These are phyloP conservation scores for Pythium rishiriense DNA, from an alignment of 352 stramenopile species.

Conservation along the genomic window DNA sequence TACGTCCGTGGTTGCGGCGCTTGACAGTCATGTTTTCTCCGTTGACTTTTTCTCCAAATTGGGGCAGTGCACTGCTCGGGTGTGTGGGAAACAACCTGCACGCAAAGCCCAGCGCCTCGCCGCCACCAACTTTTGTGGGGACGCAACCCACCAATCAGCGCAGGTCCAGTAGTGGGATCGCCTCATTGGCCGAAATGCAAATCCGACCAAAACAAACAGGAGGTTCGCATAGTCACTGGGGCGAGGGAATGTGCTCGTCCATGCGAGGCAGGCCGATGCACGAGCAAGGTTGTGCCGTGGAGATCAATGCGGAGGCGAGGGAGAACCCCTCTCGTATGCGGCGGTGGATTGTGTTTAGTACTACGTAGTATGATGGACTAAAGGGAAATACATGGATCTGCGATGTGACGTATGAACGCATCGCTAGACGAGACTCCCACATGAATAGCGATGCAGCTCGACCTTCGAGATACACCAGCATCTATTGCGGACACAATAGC, in stretches of 20 bases:
- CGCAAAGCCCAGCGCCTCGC: slow-evolving; percentile 20
- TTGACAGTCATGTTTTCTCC: slow-evolving; percentile 98
- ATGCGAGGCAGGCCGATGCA: too few species aligned
- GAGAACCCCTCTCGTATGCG: too few species aligned
- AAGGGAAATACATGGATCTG: too few species aligned
- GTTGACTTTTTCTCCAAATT: slow-evolving; percentile 89
- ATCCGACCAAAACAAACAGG: slow-evolving; percentile 13
- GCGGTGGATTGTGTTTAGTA: too few species aligned
- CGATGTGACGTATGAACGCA: too few species aligned
- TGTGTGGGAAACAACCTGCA: slow-evolving; percentile 4
- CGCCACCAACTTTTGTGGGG: slow-evolving; percentile 40
- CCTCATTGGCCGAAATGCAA: slow-evolving; percentile 42
- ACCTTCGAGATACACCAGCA: too few species aligned
- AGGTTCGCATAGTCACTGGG: slow-evolving; percentile 1
- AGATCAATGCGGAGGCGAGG: too few species aligned
- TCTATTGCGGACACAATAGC: too few species aligned
- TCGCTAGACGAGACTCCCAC: too few species aligned
- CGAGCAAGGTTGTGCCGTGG: too few species aligned
- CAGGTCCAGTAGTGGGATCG: background rate
- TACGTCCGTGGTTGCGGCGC: slow-evolving; percentile 97
- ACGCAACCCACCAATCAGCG: slow-evolving; percentile 40
- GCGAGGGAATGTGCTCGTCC: slow-evolving; percentile 1
- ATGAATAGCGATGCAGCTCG: too few species aligned
- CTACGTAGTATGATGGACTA: too few species aligned
- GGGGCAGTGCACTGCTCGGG: slow-evolving; percentile 23